These are phyloP conservation scores for Rubia tinctorum DNA, from an alignment of 305 asterid genomes.

Conservation along the genomic window DNA sequence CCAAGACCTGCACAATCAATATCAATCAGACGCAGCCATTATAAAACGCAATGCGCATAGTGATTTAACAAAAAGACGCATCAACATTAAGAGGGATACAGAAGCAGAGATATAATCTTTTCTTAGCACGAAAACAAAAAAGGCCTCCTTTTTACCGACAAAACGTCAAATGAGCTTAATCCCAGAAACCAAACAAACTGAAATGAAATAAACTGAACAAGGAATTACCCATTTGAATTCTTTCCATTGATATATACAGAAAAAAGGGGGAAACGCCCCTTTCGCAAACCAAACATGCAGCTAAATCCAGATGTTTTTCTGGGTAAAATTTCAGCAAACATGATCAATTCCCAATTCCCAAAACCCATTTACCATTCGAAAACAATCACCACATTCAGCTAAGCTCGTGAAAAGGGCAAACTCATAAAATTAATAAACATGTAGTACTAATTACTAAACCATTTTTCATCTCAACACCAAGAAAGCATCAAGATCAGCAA, in stretches of 20 bases:
- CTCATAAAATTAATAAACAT: not conserved
- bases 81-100: not conserved
- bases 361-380: not conserved
- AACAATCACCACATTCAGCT: not conserved
- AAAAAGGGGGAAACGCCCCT: not conserved
- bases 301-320: not conserved
- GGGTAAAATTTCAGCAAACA: not conserved
- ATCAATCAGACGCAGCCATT: not conserved
- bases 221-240: not conserved
- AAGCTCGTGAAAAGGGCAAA: not conserved
- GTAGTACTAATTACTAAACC: not conserved
- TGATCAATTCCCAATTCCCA: not conserved
- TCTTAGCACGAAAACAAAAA: not conserved
- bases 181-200: not conserved
- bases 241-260: not conserved
- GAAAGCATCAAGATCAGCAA: not conserved
- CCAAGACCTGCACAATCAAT: conserved; percentile 62
- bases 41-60: not conserved
- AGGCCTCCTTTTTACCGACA: not conserved
- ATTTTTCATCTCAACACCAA: not conserved
- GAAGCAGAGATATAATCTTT: not conserved
- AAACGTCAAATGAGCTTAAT: not conserved
- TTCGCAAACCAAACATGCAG: conserved; percentile 1
- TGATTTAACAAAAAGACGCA: not conserved
- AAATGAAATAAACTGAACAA: not conserved